phyloP scores from a whole-genome alignment of 257 asterid species.

The Pogostemon cablin region DNA sequence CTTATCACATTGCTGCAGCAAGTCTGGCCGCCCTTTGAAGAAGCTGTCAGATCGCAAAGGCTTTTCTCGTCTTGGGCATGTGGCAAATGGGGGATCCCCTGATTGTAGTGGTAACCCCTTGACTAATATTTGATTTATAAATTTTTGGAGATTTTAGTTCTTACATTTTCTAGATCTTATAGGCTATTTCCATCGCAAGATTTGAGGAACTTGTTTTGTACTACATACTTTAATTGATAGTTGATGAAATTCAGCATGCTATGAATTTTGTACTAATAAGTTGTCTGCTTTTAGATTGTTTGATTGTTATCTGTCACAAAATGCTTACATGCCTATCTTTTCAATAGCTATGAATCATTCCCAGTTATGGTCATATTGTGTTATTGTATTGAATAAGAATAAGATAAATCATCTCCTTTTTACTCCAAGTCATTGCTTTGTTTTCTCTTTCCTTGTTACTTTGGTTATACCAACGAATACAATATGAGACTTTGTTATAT shows the following conservation, averaged over 20 bases:
- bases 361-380: conserved; percentile 7
- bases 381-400: conserved; percentile 1
- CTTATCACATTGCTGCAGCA: conserved; percentile 58
- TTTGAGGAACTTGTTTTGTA: conserved; percentile 9
- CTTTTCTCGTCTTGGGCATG: conserved; percentile 79
- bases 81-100: conserved; percentile 75
- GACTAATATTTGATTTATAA: conserved; percentile 10
- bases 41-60: conserved; percentile 88
- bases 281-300: conserved; percentile 4
- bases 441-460: neutral
- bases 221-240: conserved; percentile 21
- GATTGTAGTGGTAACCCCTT: conserved; percentile 74
- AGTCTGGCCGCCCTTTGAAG: conserved; percentile 89
- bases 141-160: conserved; percentile 2
- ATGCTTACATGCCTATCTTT: conserved; percentile 3
- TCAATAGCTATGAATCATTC: conserved; percentile 4
- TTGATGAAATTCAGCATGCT: conserved; percentile 12
- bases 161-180: conserved; percentile 3
- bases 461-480: neutral
- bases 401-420: neutral
- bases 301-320: conserved; percentile 12
- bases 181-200: conserved; percentile 17
- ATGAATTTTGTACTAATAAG: conserved; percentile 4
- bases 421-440: neutral
- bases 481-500: conserved; percentile 10